phyloP scores from a whole-genome alignment of 352 stramenopile genomes.

The Pythium aristosporum region DNA sequence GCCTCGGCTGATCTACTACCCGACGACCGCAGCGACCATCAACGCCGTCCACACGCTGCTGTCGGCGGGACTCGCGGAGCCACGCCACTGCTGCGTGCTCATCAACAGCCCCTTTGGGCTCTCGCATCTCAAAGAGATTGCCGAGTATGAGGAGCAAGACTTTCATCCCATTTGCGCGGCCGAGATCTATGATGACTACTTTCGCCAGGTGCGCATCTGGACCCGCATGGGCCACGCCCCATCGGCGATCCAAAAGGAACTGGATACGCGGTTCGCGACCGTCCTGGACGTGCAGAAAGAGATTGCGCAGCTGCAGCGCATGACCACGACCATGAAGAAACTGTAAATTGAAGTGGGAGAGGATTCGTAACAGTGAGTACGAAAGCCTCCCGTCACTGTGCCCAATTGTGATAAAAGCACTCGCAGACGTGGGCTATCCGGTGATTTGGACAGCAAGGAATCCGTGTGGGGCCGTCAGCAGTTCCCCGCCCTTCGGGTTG shows the following conservation, averaged over 20 bases:
- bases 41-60: constrained; percentile 60
- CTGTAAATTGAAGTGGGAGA: neutral
- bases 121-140: constrained; percentile 54
- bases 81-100: constrained; percentile 53
- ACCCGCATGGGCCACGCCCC: constrained; percentile 64
- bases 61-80: constrained; percentile 43
- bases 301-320: constrained; percentile 28
- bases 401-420: too few relatives aligned
- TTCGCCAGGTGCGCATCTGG: constrained; percentile 68
- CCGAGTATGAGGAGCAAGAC: constrained; percentile 44
- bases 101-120: constrained; percentile 64
- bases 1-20: constrained; percentile 58
- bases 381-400: neutral
- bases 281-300: constrained; percentile 40
- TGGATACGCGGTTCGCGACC: constrained; percentile 50
- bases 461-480: neutral
- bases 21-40: constrained; percentile 59
- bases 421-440: too few relatives aligned
- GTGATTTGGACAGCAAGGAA: neutral
- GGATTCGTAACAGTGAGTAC: neutral
- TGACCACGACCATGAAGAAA: constrained; percentile 34
- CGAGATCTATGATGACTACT: constrained; percentile 73
- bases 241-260: constrained; percentile 46
- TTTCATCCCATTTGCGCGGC: constrained; percentile 66
- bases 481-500: neutral